Evolutionary conservation across 1,284 basidiomycete species (phyloP), one percentile per base, ranked within the genome.

Genomic region (Pholiota adiposa): DNA sequence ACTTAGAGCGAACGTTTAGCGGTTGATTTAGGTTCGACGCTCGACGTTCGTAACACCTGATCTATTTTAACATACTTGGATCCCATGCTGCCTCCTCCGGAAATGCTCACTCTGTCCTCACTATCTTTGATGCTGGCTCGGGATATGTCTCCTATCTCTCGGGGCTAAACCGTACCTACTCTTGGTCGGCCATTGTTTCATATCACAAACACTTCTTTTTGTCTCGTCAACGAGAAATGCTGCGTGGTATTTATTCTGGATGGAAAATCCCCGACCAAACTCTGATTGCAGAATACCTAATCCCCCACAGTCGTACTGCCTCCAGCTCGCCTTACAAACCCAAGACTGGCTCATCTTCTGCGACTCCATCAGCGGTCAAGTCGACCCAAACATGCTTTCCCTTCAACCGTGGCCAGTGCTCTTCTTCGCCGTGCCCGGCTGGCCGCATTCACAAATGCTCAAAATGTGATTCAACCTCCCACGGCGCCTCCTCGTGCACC

Each of bases 21-120:
- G n/a, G n/a, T n/a, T n/a, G n/a, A n/a, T n/a, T n/a, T n/a, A n/a
- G n/a, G n/a, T n/a, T n/a, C n/a, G n/a, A n/a, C n/a, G n/a, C n/a
- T n/a, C n/a, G n/a, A n/a, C n/a, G n/a, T n/a, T n/a, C n/a, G n/a
- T n/a, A n/a, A n/a, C n/a, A n/a, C 3, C 33, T 56, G 31, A 54
- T 46, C 27, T 69, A 67, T 34, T 69, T 69, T 41, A 34, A 51
- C 7, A 63, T 68, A 27, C 60, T 70, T 3, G 52, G 53, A 1
- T 31, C 41, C 4, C 62, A 65, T 55, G 63, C 60, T 1, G 43
- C 50, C 3, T 44, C 49, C 4, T 53, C 54, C 1, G 51, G 46
- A 7, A 51, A 21, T n/a, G 41, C 36, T 1, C 12, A 16, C 21
- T 34, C 57, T 16, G n/a, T 31, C 12, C 21, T 44, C 31, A 34